Base-by-base conservation (phyloP, 768 basidiomycete genomes). In the Paxillus rubicundulus region DNA sequence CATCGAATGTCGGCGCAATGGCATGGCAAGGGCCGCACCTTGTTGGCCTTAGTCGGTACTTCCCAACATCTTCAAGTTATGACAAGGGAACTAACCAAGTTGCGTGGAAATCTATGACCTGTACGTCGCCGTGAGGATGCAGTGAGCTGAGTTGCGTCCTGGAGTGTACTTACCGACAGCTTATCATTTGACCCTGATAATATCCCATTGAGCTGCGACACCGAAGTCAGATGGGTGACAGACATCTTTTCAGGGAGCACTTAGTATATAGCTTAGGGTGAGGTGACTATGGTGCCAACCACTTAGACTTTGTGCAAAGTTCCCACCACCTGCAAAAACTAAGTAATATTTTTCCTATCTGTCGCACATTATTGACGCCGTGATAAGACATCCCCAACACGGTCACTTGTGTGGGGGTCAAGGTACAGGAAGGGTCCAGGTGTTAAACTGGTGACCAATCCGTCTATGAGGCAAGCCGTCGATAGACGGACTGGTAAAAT, bases 81-180 rank as follows among this genome's bases (percentile, higher is more conserved):
- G 43, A 24, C 13, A 45, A 55, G 33, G 52, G 6, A 38, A 59
- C 71, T 58, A 58, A 89, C 90, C 90, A 92, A 55, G 84, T 80
- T 50, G 90, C 90, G 67, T 91, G 87, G 63, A 92, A 92, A 70
- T 92, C 90, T 54, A 92, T 89, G 53, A 92, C 85, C 88, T 89
- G 44, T 20, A 49, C 28, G 28, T 18, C 38, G 44, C 13, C n/a
- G 24, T 16, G 38, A 39, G 36, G 55, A 41, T 33, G 30, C 21
- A 32, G 40, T 57, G 45, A 32, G 49, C 38, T 43, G 21, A 10
- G 2, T 20, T 28, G 36, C 17, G 6, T 46, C 37, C 42, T 1
- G 24, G 10, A 10, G 2, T 12, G 18, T 12, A 52, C 75, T 62
- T 49, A 89, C 89, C 20, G 86, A 79, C 27, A 90, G 65, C 63